phyloP scores from a whole-genome alignment of 257 asterid species.

The Solanum corneliomulleri region DNA sequence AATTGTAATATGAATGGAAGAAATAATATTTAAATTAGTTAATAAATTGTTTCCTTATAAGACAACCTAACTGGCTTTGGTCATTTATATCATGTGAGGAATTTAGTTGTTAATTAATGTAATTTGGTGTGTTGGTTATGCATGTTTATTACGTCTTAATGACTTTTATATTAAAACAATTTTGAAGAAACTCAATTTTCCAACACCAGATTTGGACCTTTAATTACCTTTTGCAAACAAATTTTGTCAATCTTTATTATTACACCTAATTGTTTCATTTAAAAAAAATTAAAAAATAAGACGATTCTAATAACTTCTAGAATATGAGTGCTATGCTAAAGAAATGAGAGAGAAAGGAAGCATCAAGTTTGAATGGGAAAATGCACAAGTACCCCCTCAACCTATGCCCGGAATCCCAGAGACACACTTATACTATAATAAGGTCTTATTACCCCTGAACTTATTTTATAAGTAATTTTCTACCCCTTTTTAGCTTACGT shows the following conservation, averaged over 20 bases:
- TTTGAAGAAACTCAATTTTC: background rate
- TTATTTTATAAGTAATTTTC: too few relatives aligned
- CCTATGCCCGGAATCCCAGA: too few relatives aligned
- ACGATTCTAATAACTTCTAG: background rate
- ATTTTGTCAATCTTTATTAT: background rate
- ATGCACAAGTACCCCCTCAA: too few relatives aligned
- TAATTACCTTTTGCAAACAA: background rate
- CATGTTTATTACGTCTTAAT: background rate
- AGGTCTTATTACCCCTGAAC: too few relatives aligned
- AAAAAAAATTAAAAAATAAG: background rate
- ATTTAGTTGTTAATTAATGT: background rate
- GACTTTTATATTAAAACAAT: background rate
- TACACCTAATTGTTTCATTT: background rate
- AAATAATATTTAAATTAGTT: background rate
- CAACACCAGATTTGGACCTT: background rate
- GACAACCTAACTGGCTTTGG: background rate
- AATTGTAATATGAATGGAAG: background rate
- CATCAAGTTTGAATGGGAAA: background rate
- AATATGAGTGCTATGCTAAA: background rate
- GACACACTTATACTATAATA: too few relatives aligned
- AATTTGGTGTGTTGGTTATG: background rate
- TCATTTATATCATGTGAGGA: background rate
- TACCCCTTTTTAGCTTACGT: too few relatives aligned
- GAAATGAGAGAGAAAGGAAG: background rate
- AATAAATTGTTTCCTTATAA: background rate